Evolutionary conservation across 2,329 filamentous ascomycete species (phyloP), one percentile per base, ranked within the genome.

Genomic region (Aspergillus piperis): DNA sequence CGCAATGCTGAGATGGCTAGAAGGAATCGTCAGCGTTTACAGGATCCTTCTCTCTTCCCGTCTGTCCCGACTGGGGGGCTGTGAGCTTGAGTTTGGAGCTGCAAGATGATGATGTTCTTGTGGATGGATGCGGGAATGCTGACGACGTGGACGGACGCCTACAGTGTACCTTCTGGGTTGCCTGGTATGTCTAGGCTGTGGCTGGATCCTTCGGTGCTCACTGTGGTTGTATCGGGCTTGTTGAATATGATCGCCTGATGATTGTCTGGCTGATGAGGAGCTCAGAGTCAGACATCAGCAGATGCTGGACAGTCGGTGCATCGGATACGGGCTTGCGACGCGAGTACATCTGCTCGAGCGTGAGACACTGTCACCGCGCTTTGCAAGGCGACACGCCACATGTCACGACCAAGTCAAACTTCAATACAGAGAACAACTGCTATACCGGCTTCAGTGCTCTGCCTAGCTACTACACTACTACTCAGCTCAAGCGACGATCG

Each of bases 11-110:
- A 95, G 71, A 82, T 88, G 57, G 90, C 92, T 10, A 96, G 88
- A 76, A 83, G 90, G 55, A 95, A 94, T 70, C 86, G 88, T 47
- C 91, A 97, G 74, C 86, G 92, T 48, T 76, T 96, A 62, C 88
- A 86, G 64, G 89, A 92, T 71, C 90, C 92, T 1, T 85, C 83
- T 25, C 86, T 90, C 61, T 98, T 98, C 71, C 95, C 95, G 1
- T 90, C 90, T 44, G 92, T 95, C 1, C 94, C 94, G 2, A 90
- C 86, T 54, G 84, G 84, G 42, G 76, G 76, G 19, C 61, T 78
- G 54, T 75, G 51, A 69, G n/a, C 7, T 57, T 49, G 59, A 47
- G 52, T 53, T 57, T 55, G 51, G 36, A 58, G 50, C 55, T 51
- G 41, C 44, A 53, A 56, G 57, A 54, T 57, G 41, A 27, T 44